phyloP scores from a whole-genome alignment of 768 basidiomycete genomes.

The Xanthoconium stramineum region DNA sequence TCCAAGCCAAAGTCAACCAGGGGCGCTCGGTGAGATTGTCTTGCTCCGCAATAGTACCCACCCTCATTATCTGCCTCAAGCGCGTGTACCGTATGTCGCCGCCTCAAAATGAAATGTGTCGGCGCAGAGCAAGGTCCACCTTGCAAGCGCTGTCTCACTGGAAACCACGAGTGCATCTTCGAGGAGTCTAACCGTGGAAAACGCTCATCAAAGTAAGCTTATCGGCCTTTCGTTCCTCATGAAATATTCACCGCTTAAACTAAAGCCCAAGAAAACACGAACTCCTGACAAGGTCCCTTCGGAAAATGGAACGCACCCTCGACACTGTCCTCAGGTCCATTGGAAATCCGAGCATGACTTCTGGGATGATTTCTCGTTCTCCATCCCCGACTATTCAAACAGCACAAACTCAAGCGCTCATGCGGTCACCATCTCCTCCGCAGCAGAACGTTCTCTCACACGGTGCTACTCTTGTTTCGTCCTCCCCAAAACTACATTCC shows the following conservation, averaged over 20 bases:
- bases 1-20: slow-evolving; percentile 79
- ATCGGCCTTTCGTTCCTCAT: slow-evolving; percentile 10
- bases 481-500: slow-evolving; percentile 85
- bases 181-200: slow-evolving; percentile 97
- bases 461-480: slow-evolving; percentile 26
- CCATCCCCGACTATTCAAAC: slow-evolving; percentile 63
- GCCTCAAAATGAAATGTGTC: slow-evolving; percentile 92
- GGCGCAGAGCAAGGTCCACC: slow-evolving; percentile 88
- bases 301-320: slow-evolving; percentile 91
- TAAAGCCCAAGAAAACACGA: slow-evolving; percentile 71
- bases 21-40: slow-evolving; percentile 65
- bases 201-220: slow-evolving; percentile 70
- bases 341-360: slow-evolving; percentile 74
- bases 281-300: slow-evolving; percentile 71
- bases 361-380: slow-evolving; percentile 78
- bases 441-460: slow-evolving; percentile 32
- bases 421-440: slow-evolving; percentile 51
- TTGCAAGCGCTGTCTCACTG: slow-evolving; percentile 79
- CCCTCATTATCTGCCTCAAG: slow-evolving; percentile 38
- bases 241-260: slow-evolving; percentile 29
- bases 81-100: slow-evolving; percentile 88
- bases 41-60: neutral
- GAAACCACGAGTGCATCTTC: slow-evolving; percentile 90
- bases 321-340: slow-evolving; percentile 89
- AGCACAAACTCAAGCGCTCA: slow-evolving; percentile 51